Base-by-base conservation (phyloP, 371 early-diverging fungal genomes). In the Gilbertella persicaria region DNA sequence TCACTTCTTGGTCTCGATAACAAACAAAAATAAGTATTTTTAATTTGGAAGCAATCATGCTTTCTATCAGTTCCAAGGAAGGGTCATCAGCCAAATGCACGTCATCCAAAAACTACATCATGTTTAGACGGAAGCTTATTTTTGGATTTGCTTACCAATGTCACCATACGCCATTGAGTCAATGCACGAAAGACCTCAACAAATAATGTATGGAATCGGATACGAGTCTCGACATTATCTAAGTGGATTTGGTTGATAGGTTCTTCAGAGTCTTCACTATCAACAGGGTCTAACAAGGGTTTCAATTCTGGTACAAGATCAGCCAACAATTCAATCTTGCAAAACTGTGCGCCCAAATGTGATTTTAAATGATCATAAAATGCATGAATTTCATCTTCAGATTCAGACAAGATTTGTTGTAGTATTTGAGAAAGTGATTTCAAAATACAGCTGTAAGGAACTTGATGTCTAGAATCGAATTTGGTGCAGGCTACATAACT, bases 1-100 rank as follows among this genome's bases (percentile, higher is more conserved):
- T 64, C 0, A 60, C 45, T 23, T 71, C 73, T 51, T 73, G 58
- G 29, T 76, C 77, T 8, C 73, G 68, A 23, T 68, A 76, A 0
- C 71, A 57, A 14, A 66, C 30, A 19, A 76, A 67, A 1, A 76
- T 40, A 2, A 73, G 39, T 0, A 76, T 57, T 23, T 61, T 66
- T 6, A 73, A 41, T 3, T 66, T 50, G 1, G 73, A 69, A 0
- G 46, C 37, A 24, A 73, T 55, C 42, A 76, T 58, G 35, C 69
- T 63, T 30, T 67, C 60, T 7, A 76, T 43, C 5, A 76, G 45
- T 41, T 76, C 77, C 8, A 73, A 20, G 6, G 77, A 76, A 1
- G 73, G 69, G 6, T 76, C 71, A 46, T 76, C 77, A 45, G 75
- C 77, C 58, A 68, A 62, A 36, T 76, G 77, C n/a, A 73, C 30